These are phyloP conservation scores for Paralagenidium karlingii DNA, from an alignment of 352 stramenopile genomes.

Conservation along the genomic window DNA sequence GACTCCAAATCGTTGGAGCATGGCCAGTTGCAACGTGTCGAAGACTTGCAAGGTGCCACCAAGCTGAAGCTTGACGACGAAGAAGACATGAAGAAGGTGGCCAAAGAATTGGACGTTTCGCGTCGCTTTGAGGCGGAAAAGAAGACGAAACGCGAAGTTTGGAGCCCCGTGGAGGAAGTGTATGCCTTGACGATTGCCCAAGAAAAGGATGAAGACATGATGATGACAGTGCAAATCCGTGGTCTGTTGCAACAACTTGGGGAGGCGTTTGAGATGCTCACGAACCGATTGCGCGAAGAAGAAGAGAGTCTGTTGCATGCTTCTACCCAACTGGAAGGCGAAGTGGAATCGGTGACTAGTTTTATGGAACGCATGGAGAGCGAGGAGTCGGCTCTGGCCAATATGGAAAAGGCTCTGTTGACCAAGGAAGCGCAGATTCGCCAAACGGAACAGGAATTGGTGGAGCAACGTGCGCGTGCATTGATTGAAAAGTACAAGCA, in stretches of 20 bases:
- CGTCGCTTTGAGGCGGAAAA: constrained; percentile 58
- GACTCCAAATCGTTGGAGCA: constrained; percentile 70
- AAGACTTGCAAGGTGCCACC: constrained; percentile 69
- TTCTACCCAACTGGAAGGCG: constrained; percentile 64
- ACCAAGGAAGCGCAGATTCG: constrained; percentile 74
- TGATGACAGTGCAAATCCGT: constrained; percentile 85
- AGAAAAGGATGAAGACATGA: constrained; percentile 87
- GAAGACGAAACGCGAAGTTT: constrained; percentile 74
- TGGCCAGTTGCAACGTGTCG: constrained; percentile 40
- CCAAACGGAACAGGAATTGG: constrained; percentile 62
- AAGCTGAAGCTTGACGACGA: constrained; percentile 80
- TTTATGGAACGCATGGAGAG: constrained; percentile 87
- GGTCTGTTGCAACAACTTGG: constrained; percentile 74
- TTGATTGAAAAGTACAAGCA: constrained; percentile 83
- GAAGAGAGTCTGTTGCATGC: constrained; percentile 77
- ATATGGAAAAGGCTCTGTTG: constrained; percentile 78
- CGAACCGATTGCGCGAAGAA: constrained; percentile 75
- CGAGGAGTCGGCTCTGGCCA: constrained; percentile 67
- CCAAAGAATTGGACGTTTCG: constrained; percentile 48
- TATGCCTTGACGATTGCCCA: constrained; percentile 71
- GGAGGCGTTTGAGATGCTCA: constrained; percentile 81
- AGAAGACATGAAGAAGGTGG: constrained; percentile 52
- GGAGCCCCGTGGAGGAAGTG: constrained; percentile 73
- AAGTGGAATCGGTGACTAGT: constrained; percentile 79
- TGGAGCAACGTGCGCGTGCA: constrained; percentile 71